Evolutionary conservation across 1,284 basidiomycete genomes (phyloP), one percentile per base, ranked within the genome.

Genomic region (Ceratobasidium theobromae): DNA sequence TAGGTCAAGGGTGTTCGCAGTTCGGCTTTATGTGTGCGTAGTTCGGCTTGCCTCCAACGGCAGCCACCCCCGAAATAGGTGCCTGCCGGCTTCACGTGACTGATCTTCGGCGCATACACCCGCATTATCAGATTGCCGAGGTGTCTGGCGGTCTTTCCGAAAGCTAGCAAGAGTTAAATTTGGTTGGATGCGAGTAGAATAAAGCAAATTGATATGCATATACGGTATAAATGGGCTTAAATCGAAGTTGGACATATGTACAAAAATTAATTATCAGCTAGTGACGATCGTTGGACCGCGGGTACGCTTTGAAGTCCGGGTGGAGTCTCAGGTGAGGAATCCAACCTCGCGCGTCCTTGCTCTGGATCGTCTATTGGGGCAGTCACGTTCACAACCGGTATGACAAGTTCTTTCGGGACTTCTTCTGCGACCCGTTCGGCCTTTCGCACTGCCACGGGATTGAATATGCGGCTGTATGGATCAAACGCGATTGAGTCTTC

Each of bases 1-100:
- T 30, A 25, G 35, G 51, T 58, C 46, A 6, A 16, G 11, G n/a
- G 45, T 9, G 16, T 12, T 25, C 16, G 53, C 53, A 28, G 40
- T 21, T 9, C 35, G 28, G 33, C 57, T 62, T 62, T 58, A 58
- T 58, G n/a, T n/a, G n/a, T n/a, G 16, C 16, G 51, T 62, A 62
- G 23, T 18, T 45, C 38, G 53, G 53, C n/a, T 4, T 21, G 25
- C 28, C 8, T 55, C 18, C 53, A 35, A 55, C 38, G 53, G 14
- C 43, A 51, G 53, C 38, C 21, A 53, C 25, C 52, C n/a, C n/a
- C n/a, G n/a, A n/a, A n/a, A n/a, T n/a, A n/a, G n/a, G n/a, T n/a
- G n/a, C n/a, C n/a, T n/a, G n/a, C n/a, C n/a, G n/a, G n/a, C n/a
- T 12, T 5, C 52, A 53, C 52, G 52, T 53, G 52, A 53, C 52